These are phyloP conservation scores for Solanum clarkiae DNA, from an alignment of 257 asterid species.

Conservation along the genomic window DNA sequence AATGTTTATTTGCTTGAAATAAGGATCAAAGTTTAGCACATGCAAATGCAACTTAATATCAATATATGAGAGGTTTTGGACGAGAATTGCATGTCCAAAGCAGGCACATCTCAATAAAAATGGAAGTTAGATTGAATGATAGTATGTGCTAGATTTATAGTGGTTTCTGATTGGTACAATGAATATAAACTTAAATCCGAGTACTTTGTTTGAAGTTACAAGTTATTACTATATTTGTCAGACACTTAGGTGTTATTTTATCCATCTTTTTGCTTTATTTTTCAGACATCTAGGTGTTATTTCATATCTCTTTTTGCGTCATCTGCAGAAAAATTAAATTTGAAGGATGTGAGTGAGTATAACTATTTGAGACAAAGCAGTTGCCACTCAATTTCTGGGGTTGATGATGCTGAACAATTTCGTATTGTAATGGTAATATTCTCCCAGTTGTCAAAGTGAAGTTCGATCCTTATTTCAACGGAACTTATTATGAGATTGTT, in stretches of 20 bases:
- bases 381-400: conserved; percentile 69
- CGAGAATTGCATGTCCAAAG: background rate
- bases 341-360: conserved; percentile 66
- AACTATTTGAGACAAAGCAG: conserved; percentile 76
- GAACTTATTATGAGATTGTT: too few species aligned
- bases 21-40: background rate
- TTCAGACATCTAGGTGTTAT: background rate
- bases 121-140: background rate
- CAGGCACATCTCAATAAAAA: background rate
- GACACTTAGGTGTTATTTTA: background rate
- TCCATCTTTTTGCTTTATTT: background rate
- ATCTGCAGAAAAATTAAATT: conserved; percentile 60
- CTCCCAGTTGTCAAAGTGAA: background rate
- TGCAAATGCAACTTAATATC: background rate
- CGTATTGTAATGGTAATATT: conserved; percentile 51
- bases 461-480: background rate
- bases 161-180: background rate
- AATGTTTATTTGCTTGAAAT: background rate
- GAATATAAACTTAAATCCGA: background rate
- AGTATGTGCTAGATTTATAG: background rate
- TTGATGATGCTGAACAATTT: conserved; percentile 94
- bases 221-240: background rate
- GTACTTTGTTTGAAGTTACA: background rate
- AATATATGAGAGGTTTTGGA: background rate
- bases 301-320: background rate